Percentiles rank a stretch among this genome's conserved stretches.
Conservation (phyloP, 2,329 filamentous ascomycete species). For the Capronia coronata region DNA sequence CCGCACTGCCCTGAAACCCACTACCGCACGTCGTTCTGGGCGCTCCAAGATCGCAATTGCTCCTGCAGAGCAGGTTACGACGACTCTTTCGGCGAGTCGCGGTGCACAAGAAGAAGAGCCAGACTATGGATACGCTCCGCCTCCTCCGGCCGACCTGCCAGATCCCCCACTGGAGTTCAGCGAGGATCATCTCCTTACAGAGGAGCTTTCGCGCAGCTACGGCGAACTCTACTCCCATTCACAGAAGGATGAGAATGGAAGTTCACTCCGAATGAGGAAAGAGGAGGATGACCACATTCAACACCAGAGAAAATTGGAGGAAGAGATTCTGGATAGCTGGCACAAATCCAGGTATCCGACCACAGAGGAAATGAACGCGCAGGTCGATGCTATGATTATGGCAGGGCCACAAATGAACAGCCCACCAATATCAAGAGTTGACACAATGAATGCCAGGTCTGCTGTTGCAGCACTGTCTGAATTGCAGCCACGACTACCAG, state of each 20-base stretch:
- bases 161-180: slow-evolving; percentile 42
- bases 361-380: slow-evolving; percentile 36
- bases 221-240: slow-evolving; percentile 45
- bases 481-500: slow-evolving; percentile 31
- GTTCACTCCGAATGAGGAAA: slow-evolving; percentile 57
- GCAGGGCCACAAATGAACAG: slow-evolving; percentile 49
- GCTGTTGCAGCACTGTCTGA: slow-evolving; percentile 37
- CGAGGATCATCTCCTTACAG: slow-evolving; percentile 47
- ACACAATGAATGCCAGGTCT: slow-evolving; percentile 38
- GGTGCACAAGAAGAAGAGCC: slow-evolving; percentile 55
- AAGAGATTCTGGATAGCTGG: slow-evolving; percentile 33
- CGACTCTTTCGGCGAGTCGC: slow-evolving; percentile 13
- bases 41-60: slow-evolving; percentile 46
- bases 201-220: slow-evolving; percentile 49
- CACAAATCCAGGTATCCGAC: slow-evolving; percentile 26
- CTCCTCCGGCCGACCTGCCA: slow-evolving; percentile 50
- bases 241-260: slow-evolving; percentile 47
- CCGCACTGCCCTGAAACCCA: slow-evolving; percentile 55
- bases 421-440: slow-evolving; percentile 29
- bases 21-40: slow-evolving; percentile 56
- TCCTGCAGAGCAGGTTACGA: slow-evolving; percentile 38
- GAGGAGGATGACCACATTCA: slow-evolving; percentile 63
- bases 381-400: slow-evolving; percentile 61
- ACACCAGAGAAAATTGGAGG: slow-evolving; percentile 54
- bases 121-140: slow-evolving; percentile 87